These are phyloP conservation scores for Pythium angustatum DNA, from an alignment of 352 stramenopile genomes.

Conservation along the genomic window DNA sequence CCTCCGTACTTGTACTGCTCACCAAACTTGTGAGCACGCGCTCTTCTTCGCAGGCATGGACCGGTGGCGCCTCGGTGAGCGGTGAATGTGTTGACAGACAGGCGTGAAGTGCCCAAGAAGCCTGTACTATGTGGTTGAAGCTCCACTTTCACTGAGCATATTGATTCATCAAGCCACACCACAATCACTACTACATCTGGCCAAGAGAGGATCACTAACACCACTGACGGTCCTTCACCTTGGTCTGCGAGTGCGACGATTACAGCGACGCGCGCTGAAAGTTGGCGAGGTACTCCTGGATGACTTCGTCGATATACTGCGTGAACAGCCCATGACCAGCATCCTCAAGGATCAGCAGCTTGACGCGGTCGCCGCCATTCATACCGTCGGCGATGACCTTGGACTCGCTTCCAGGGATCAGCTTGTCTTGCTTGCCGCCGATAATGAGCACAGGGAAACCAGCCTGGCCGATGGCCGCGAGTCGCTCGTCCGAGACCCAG, in stretches of 20 bases:
- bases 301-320: slow-evolving; percentile 40
- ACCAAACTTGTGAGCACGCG: too few species aligned
- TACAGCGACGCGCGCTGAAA: slow-evolving; percentile 16
- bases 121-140: too few species aligned
- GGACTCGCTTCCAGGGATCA: slow-evolving; percentile 48
- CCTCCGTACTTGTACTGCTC: too few species aligned
- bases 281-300: slow-evolving; percentile 19
- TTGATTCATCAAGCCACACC: too few species aligned
- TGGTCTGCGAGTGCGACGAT: neutral
- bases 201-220: neutral
- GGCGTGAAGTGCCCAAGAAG: too few species aligned
- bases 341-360: slow-evolving; percentile 45
- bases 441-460: slow-evolving; percentile 57
- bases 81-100: too few species aligned
- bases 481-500: slow-evolving; percentile 49
- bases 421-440: slow-evolving; percentile 43
- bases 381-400: slow-evolving; percentile 38
- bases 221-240: too few species aligned
- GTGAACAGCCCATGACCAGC: slow-evolving; percentile 49
- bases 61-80: too few species aligned
- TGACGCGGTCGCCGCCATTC: slow-evolving; percentile 37
- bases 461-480: slow-evolving; percentile 39
- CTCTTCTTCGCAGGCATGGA: too few species aligned
- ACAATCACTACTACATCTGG: too few species aligned
- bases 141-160: too few species aligned